Evolutionary conservation across 441 rosid genomes (phyloP), one percentile per base, ranked within the genome.

Genomic region (Euphorbia celastroides): DNA sequence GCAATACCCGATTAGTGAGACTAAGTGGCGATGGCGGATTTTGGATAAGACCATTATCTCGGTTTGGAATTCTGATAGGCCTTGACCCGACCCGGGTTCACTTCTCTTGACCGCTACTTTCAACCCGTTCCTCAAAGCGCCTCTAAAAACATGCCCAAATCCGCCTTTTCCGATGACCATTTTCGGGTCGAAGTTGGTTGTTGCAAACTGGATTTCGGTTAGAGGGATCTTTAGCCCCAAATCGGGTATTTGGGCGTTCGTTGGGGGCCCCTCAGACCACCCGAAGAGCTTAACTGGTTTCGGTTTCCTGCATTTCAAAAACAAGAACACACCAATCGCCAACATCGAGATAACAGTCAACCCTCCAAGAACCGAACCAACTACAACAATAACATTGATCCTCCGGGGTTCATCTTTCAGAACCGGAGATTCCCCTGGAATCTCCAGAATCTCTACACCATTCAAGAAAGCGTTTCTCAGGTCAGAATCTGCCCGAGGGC

Each of bases 381-480:
- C 70, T 14, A 79, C 36, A 7, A 82, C 14, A 75, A 78, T 61
- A 20, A 72, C 27, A 19, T 0, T 22, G 26, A 55, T 74, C 69
- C 68, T 72, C 32, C 74, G 72, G 5, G 62, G 22, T 44, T 34
- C 59, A 12, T 22, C 26, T 31, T 14, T 8, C 8, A 41, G 57
- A 30, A 17, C 60, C 14, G 51, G 27, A 38, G 69, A 62, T 38
- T 56, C 26, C 51, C 48, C 67, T 42, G 78, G 31, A 46, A 83
- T 69, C 74, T 78, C 78, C 84, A 87, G 75, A 23, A 87, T 81
- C 77, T 85, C 93, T 20, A 83, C 69, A 8, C 89, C 93, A 66
- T 85, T 83, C 52, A 87, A 67, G 55, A 83, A 69, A 23, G 89
- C 88, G 31, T 41, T 60, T 0, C 19, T 57, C 44, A 5, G 0